Base-by-base conservation (phyloP, 768 basidiomycete genomes). In the Phanerodontia chrysosporium region DNA sequence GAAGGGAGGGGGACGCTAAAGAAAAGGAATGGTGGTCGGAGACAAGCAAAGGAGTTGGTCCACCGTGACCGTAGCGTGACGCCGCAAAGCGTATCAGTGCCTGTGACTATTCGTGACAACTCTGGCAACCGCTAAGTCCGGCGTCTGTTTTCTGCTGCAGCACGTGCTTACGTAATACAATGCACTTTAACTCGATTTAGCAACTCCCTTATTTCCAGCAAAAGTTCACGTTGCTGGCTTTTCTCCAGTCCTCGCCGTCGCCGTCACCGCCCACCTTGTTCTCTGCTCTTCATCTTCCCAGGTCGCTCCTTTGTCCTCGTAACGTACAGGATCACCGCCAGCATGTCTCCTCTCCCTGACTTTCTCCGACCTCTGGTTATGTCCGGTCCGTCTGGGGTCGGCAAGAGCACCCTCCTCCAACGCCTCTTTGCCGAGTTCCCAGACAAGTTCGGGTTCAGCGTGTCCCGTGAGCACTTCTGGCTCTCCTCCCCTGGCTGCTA, bases 311-410 rank as follows among this genome's bases (percentile, higher is more conserved):
- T 51, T 49, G 16, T 45, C 51, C 49, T 49, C 21, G 22, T 57
- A 29, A 25, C 54, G 24, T 28, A 45, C 57, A 49, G 30, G 9
- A 44, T 39, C 61, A n/a, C 61, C 35, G 28, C 28, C 52, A 42
- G 21, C 51, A 73, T 72, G 65, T 59, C 72, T 13, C 65, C 68
- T 18, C 63, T 65, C n/a, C 60, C 64, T 1, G 73, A 80, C 62
- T 83, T 84, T 65, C 67, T 81, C 13, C 83, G 89, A 60, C 94
- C 95, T 3, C 84, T 97, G 53, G 85, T 97, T 45, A 78, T 96
- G 61, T 96, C 90, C 56, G 92, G 93, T 0, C 95, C 95, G 0
- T 95, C 92, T 1, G 95, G 95, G 59, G 91, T 95, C 1, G 96
- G 96, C 54, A 98, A 98, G 73, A 92, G 89, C 67, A 96, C 96